Percentiles rank a stretch among this genome's conserved stretches.
These are phyloP conservation scores for Talaromyces verruculosus DNA, from an alignment of 2,329 filamentous ascomycete genomes.

Conservation along the genomic window DNA sequence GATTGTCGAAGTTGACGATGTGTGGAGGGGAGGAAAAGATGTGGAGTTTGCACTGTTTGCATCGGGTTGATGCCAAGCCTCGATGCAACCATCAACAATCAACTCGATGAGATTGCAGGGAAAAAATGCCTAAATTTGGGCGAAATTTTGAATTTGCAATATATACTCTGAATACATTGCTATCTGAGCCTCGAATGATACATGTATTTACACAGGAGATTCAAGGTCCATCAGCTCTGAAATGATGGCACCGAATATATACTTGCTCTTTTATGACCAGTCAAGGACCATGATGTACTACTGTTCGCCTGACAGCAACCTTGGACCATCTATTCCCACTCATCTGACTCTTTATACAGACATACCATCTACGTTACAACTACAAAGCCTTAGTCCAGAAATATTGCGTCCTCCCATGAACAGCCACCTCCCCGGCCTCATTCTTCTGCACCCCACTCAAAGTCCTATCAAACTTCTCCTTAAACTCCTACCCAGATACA, in stretches of 20 bases:
- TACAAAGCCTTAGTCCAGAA: slow-evolving; percentile 54
- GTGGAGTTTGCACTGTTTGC: slow-evolving; percentile 28
- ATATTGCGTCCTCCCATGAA: slow-evolving; percentile 65
- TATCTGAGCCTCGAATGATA: too few relatives aligned
- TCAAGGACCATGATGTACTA: too few relatives aligned
- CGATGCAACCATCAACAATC: too few relatives aligned
- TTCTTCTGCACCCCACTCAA: slow-evolving; percentile 49
- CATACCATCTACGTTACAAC: background rate
- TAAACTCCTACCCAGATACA: slow-evolving; percentile 41
- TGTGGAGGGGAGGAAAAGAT: slow-evolving; percentile 1
- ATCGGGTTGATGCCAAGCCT: background rate
- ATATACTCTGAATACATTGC: too few relatives aligned
- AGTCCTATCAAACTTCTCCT: slow-evolving; percentile 55
- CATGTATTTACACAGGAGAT: too few relatives aligned
- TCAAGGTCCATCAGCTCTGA: too few relatives aligned
- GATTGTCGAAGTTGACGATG: background rate
- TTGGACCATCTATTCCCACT: background rate
- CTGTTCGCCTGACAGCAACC: background rate
- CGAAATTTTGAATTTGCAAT: too few relatives aligned
- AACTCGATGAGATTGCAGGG: too few relatives aligned
- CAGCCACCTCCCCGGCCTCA: slow-evolving; percentile 60
- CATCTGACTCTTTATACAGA: background rate
- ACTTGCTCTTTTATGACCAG: too few relatives aligned
- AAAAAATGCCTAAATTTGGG: too few relatives aligned
- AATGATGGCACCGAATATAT: too few relatives aligned